Evolutionary conservation across 768 basidiomycete species (phyloP), one percentile per base, ranked within the genome.

Genomic region (Tylopilus subfusipes): DNA sequence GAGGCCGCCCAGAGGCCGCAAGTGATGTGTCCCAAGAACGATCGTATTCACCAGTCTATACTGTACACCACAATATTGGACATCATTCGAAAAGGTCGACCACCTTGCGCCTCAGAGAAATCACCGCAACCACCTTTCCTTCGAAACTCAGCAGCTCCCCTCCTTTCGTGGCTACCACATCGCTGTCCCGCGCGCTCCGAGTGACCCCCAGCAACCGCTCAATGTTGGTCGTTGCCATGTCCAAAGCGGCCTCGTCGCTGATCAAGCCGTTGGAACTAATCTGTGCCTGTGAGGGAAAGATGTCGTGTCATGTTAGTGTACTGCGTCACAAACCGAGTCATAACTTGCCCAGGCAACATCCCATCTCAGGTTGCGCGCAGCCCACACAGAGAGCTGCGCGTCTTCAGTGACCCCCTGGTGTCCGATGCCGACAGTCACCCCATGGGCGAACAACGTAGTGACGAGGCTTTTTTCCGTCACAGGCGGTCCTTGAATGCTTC

Each of bases 321-420:
- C 33, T n/a, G 9, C 12, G 14, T 30, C 42, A 45, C 14, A 24
- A 11, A 24, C 68, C 14, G 1, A 72, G 10, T 30, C n/a, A 79
- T 43, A 48, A 88, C 95, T 88, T 94, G 97, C 97, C 96, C 98
- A 51, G 88, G 81, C 68, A 88, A 71, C 66, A 82, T 98, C 67
- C 98, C 95, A 70, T 85, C 38, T 94, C 91, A 50, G 88, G 88
- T 58, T 92, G 88, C 7, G 94, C 91, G 47, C 97, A 77, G 50
- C 98, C 76, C 54, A 98, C 75, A 51, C 93, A 78, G 68, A 95
- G 89, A 25, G 87, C 70, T 24, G 85, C 82, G 36, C 83, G 80
- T 58, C 80, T 84, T 43, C 80, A 78, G 16, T 66, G 76, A 48
- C 70, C 1, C 77, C 65, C 38, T 66, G 53, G 42, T 58, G 61